Base-by-base conservation (phyloP, 1,284 basidiomycete genomes). In the Trichosporon sp. region DNA sequence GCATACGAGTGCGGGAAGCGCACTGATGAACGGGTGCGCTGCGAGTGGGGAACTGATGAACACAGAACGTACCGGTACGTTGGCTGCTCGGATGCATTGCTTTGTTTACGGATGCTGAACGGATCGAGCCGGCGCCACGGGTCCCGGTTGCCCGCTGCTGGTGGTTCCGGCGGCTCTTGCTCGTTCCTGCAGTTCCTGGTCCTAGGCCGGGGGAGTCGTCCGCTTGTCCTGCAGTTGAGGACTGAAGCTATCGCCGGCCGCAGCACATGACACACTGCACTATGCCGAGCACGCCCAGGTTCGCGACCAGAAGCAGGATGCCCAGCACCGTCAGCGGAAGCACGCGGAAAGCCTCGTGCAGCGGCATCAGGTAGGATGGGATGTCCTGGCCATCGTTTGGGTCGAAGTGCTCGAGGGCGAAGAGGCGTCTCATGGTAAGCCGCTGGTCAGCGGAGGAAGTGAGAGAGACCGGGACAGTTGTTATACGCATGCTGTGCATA, bases 401-500 rank as follows among this genome's bases (percentile, higher is more conserved):
- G 19, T 54, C 51, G 8, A 54, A 11, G 51, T 7, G 51, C 19
- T 19, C 8, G 19, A 54, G 51, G 8, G n/a, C 19, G 19, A 54
- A 54, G 8, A 54, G 51, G 4, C 19, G 5, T 19, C 4, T 16
- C 21, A 54, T 54, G 14, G 2, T 26, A 6, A 6, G 6, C n/a
- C 8, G n/a, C 8, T 21, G 19, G 56, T n/a, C 2, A n/a, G 51
- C 3, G 38, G 21, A 11, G 4, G 51, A 56, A 26, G n/a, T 56
- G 51, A 26, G 51, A 37, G 8, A 4, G 35, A 37, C 10, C 2
- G 4, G 21, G 8, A 11, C 21, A 26, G 51, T 10, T 35, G 7
- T 14, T 35, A 37, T 63, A 35, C 12, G 59, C 56, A 61, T 37
- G 59, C 59, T 2, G 32, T 63, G 32, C 59, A 63, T 63, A 63